phyloP scores from a whole-genome alignment of 495 filamentous ascomycete species.

The Aspergillus diversus region DNA sequence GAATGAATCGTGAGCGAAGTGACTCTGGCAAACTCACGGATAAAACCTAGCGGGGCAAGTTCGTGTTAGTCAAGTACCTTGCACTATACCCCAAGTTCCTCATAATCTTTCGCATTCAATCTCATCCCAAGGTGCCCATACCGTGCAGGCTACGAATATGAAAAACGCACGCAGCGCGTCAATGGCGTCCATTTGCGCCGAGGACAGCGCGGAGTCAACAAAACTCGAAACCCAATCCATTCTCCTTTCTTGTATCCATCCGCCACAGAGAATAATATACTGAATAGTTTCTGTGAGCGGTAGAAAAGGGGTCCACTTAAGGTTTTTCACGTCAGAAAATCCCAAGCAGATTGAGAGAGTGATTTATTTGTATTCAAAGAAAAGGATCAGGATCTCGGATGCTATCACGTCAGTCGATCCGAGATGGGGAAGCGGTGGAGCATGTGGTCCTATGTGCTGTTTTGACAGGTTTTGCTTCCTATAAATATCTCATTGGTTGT shows the following conservation, averaged over 20 bases:
- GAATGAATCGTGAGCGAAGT: slow-evolving; percentile 57
- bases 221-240: slow-evolving; percentile 31
- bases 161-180: slow-evolving; percentile 48
- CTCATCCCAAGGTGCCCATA: slow-evolving; percentile 31
- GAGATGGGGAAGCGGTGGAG: too few relatives aligned
- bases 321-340: too few relatives aligned
- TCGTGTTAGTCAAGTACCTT: slow-evolving; percentile 20
- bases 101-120: neutral
- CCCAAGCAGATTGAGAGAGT: too few relatives aligned
- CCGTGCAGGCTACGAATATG: slow-evolving; percentile 51
- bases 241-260: neutral
- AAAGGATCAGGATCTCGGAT: neutral
- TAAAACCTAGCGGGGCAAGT: slow-evolving; percentile 51
- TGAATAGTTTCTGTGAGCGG: neutral
- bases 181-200: slow-evolving; percentile 44
- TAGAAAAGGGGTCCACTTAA: too few relatives aligned
- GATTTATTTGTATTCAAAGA: neutral
- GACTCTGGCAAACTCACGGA: slow-evolving; percentile 53
- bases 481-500: too few relatives aligned
- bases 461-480: too few relatives aligned
- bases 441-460: too few relatives aligned
- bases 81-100: neutral
- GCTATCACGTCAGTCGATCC: too few relatives aligned
- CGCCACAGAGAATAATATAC: neutral
- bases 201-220: slow-evolving; percentile 33